Base-by-base conservation (phyloP, 306 rosid species). In the Inga oerstediana region DNA sequence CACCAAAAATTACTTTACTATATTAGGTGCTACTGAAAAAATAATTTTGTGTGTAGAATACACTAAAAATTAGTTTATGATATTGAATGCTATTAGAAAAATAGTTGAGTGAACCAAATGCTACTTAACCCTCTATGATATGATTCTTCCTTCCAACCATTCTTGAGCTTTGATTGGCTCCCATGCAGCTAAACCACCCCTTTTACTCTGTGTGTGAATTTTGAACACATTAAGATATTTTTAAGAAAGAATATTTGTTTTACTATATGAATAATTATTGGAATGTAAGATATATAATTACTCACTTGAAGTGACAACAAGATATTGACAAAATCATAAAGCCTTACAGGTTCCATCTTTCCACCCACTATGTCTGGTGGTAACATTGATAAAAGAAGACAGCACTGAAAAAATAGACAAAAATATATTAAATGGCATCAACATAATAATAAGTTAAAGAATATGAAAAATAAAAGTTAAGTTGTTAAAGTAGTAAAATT, bases 151-250 rank as follows among this genome's bases (percentile, higher is more conserved):
- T 84, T 92, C 97, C 54, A 92, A 81, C 97, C 94, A 92, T 1
- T 89, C 88, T 79, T 84, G 86, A 30, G 83, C 93, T 65, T 88
- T 85, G 54, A 91, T 75, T 14, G 92, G 92, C 76, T 93, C 95
- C 98, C 98, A 94, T 0, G 89, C 94, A 19, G 96, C 41, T 39
- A 91, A 85, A 61, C 98, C 98, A 24, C 98, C 98, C 5, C 85
- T 92, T 77, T 92, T 83, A 88, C 98, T 88, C 95, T 49, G 61
- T 35, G 5, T 17, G 64, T 20, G 34, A 59, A 22, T 59, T 56
- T 52, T 52, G 58, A 15, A 16, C 7, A 14, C 5, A 48, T 48
- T 11, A 48, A 48, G 56, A 51, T 51, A 51, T 51, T 51, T 51
- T 16, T 51, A 51, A n/a, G 35, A 22, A 22, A 24, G 5, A 61